Evolutionary conservation across 108 stramenopile species (phyloP), one percentile per base, ranked within the genome.

Genomic region (Epipyxis sp.): DNA sequence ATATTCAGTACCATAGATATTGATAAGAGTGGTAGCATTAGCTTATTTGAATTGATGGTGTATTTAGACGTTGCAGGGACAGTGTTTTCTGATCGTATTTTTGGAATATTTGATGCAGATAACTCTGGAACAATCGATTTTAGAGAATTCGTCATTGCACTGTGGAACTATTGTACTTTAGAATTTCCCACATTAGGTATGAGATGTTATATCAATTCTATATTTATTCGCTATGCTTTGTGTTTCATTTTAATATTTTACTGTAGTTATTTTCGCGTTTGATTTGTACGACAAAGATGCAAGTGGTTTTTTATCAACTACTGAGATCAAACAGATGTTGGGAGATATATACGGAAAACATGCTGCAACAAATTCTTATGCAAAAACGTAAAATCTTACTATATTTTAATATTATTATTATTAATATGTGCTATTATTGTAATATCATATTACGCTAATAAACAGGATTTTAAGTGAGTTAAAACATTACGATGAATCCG

Each of bases 91-190:
- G 71, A 80, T 44, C 45, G 80, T 20, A 59, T 80, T 40, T 80
- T 80, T 43, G 1, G 43, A 50, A 67, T 80, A 29, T 80, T 81
- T 25, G 83, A 86, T 59, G 83, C 78, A 6, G 85, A 86, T 46
- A 79, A 42, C 0, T 68, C 43, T 43, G 85, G 85, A 20, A 44
- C 76, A 40, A 72, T 88, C 27, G 85, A 86, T 68, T 88, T 88
- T 40, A 44, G 83, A 32, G 88, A 88, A 46, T 87, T 88, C 59
- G 88, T 87, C 1, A 40, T 86, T 59, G 46, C 80, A n/a, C 32
- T 83, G 10, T 88, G 88, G 88, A 87, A 87, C 42, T 88, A 87
- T 79, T 83, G 82, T 39, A 87, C 85, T 1, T 59, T 88, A 29
- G 82, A 80, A 42, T 82, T 81, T 50, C 54, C 79, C 2, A 43